A percentile compares a stretch with the other conserved stretches of the same genome.
phyloP scores from a whole-genome alignment of 208 protist species.

The Acanthamoeba divionensis region DNA sequence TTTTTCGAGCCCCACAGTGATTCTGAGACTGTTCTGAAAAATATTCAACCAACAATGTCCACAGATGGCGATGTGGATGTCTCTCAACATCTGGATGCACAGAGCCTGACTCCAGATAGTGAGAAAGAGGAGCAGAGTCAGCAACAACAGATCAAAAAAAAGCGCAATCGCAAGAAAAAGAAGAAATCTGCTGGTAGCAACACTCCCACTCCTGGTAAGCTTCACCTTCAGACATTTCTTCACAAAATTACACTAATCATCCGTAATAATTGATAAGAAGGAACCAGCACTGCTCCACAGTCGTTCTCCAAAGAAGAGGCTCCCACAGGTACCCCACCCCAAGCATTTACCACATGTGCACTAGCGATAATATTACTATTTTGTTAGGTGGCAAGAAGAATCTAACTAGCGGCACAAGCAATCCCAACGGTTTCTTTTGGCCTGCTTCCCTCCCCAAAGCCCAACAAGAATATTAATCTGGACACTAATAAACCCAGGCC shows the following conservation, averaged over 20 bases:
- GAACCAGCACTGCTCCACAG: background rate
- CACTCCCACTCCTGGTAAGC: background rate
- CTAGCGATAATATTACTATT: background rate
- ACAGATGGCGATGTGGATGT: too few relatives aligned
- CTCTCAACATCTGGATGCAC: too few relatives aligned
- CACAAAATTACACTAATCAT: background rate
- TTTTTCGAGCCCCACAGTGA: too few relatives aligned
- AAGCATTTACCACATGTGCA: background rate
- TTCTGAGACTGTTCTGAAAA: too few relatives aligned
- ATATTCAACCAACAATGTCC: too few relatives aligned
- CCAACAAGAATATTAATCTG: background rate
- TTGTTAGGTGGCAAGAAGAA: slow-evolving; percentile 2
- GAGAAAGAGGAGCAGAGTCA: background rate
- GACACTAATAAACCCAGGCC: background rate
- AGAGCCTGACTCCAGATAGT: too few relatives aligned
- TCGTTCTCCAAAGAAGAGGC: background rate
- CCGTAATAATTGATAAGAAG: background rate
- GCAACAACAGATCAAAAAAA: slow-evolving; percentile 27
- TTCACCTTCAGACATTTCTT: background rate
- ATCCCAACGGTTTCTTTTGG: background rate
- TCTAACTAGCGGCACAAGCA: background rate
- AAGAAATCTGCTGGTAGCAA: slow-evolving; percentile 14
- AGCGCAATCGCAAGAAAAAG: slow-evolving; percentile 40
- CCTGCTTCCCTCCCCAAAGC: background rate
- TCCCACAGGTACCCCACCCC: background rate